These are phyloP conservation scores for Gossypium turneri DNA, from an alignment of 345 rosid species.

Conservation along the genomic window DNA sequence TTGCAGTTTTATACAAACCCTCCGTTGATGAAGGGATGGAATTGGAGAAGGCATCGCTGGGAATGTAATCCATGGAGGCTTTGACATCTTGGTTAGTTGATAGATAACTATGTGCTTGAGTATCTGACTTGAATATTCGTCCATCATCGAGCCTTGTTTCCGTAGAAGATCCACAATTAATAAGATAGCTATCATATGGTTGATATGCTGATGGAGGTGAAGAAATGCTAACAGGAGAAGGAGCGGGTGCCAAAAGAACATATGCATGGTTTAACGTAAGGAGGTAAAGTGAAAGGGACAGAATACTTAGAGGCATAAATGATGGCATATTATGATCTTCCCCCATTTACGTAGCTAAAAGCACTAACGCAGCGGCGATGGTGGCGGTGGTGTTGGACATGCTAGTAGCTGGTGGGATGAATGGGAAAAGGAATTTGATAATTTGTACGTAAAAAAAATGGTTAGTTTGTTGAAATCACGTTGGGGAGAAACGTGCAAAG, in stretches of 20 bases:
- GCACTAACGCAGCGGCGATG: constrained; percentile 6
- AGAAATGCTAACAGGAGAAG: background rate
- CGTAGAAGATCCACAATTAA: constrained; percentile 68
- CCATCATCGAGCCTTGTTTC: constrained; percentile 66
- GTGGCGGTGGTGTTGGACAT: constrained; percentile 7
- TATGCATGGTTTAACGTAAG: constrained; percentile 21
- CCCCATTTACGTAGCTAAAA: constrained; percentile 26
- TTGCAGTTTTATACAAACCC: constrained; percentile 32
- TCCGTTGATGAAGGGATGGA: constrained; percentile 25
- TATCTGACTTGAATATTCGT: constrained; percentile 65
- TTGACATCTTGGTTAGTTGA: constrained; percentile 48
- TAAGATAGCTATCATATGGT: constrained; percentile 62
- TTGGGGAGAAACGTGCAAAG: constrained; percentile 43
- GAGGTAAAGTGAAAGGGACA: constrained; percentile 25
- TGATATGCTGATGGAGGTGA: background rate
- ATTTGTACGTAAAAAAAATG: constrained; percentile 17
- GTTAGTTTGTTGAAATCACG: constrained; percentile 45
- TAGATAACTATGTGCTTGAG: constrained; percentile 37
- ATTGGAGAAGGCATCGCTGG: constrained; percentile 11
- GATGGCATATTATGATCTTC: constrained; percentile 14
- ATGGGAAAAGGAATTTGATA: background rate
- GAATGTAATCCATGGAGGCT: constrained; percentile 42
- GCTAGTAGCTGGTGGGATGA: background rate
- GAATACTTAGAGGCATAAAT: constrained; percentile 8
- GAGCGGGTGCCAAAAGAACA: background rate